Evolutionary conservation across 2,329 filamentous ascomycete species (phyloP), one percentile per base, ranked within the genome.

Genomic region (Fusarium fujikuroi): DNA sequence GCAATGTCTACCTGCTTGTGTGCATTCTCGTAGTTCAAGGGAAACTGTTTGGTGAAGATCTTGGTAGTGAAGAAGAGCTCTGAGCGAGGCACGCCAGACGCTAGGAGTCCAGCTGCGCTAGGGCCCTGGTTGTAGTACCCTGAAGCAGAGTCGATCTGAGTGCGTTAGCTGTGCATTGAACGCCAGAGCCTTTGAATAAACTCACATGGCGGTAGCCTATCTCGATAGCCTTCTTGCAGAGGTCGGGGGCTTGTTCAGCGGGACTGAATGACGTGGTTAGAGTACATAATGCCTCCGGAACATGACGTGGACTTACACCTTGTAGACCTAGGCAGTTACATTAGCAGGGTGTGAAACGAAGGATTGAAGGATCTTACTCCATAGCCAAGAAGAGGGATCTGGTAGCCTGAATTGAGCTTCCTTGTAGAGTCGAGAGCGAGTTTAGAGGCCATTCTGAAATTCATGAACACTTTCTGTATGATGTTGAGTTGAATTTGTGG

Each of bases 1-100:
- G 91, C 92, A 60, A 87, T 83, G 72, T 91, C 83, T 72, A 97
- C 87, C 72, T 91, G 88, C 21, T 85, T 85, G 80, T 90, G 91
- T 28, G 92, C 87, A 64, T 85, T 87, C 19, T 91, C 87, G 77
- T 95, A 96, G 70, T 81, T 81, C 37, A 87, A 74, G 0, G 81
- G 81, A 57, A 77, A 71, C 42, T 76, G 76, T 9, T 79, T 76
- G n/a, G 80, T 73, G n/a, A 86, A 85, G 23, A 90, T 82, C 79
- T 90, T 90, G 73, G 86, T 85, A 39, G 87, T 89, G 81, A 88
- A 89, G 82, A 87, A 89, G 79, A 89, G 80, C 4, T 87, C 81
- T 34, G 82, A 81, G 53, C 87, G 84, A 11, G 85, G 80, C 9
- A 87, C 63, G 25, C 80, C 81, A 47, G 83, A 81, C 11, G 80